phyloP scores from a whole-genome alignment of 176 grass and related monocot species.

The Zoysia pacifica region DNA sequence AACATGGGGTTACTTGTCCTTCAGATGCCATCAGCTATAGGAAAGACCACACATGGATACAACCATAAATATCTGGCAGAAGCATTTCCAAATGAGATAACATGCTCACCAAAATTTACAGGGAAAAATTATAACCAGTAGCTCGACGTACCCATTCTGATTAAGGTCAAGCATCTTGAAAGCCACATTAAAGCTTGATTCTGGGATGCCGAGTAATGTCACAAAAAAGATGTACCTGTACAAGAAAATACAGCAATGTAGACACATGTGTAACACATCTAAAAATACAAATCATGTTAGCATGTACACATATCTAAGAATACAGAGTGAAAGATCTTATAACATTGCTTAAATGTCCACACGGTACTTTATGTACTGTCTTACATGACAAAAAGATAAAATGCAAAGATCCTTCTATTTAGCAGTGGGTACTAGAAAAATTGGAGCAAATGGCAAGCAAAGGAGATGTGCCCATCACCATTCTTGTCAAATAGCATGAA shows the following conservation, averaged over 20 bases:
- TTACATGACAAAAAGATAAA: background rate
- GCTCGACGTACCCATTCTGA: constrained; percentile 69
- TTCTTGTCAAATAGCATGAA: constrained; percentile 96
- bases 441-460: constrained; percentile 31
- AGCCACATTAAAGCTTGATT: constrained; percentile 90
- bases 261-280: background rate
- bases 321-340: background rate
- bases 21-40: no score
- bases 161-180: constrained; percentile 99
- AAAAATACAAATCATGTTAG: background rate
- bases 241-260: constrained; percentile 1
- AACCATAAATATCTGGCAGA: no score
- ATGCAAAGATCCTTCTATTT: background rate
- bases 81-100: background rate
- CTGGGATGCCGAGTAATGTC: constrained; percentile 92
- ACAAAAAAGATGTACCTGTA: constrained; percentile 97
- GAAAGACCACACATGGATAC: no score
- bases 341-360: background rate
- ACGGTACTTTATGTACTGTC: background rate
- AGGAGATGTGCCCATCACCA: constrained; percentile 89
- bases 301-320: background rate
- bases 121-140: background rate
- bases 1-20: no score
- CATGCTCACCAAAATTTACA: constrained; percentile 1
- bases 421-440: background rate